Evolutionary conservation across 495 filamentous ascomycete genomes (phyloP), one percentile per base, ranked within the genome.

Genomic region (Penicillium paxilli): DNA sequence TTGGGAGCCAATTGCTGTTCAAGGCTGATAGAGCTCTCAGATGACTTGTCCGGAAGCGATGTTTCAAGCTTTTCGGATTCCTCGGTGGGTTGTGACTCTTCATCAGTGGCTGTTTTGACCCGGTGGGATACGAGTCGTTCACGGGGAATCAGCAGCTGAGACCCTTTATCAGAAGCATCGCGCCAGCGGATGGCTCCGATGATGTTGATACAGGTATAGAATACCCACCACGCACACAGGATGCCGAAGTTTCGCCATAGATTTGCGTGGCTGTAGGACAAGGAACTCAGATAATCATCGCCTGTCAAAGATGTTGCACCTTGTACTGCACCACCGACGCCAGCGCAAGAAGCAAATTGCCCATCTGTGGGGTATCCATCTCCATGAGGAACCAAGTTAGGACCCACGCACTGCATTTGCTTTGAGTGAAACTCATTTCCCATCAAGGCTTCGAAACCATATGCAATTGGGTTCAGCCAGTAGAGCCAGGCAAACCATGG

Each of bases 401-500:
- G 51, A 8, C 58, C 61, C 25, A 77, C 67, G 42, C 76, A 82
- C 1, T 72, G 35, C 35, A 38, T 38, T 16, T 44, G 53, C 10
- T 76, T 75, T 19, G 60, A 69, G 58, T 83, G 69, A 51, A 91
- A 87, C 56, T 94, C 89, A 53, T 83, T 88, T 1, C 81, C 70
- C 5, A 90, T 60, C 10, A 88, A 77, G 4, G 79, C 83, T 54
- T 91, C 87, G 49, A 90, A 91, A 0, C 81, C 80, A 55, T 91
- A 96, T 0, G 82, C 69, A 5, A 92, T 60, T 0, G 91, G 91
- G 54, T 92, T 85, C 49, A 92, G 76, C 68, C 80, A 87, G 48
- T 77, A 80, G 1, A 93, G 70, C 89, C 89, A 92, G 3, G 75
- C 76, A 54, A 92, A 86, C 91, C 91, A 96, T 0, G 83, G 79